Evolutionary conservation across 2,329 filamentous ascomycete species (phyloP), one percentile per base, ranked within the genome.

Genomic region (Cryphonectria naterciae): DNA sequence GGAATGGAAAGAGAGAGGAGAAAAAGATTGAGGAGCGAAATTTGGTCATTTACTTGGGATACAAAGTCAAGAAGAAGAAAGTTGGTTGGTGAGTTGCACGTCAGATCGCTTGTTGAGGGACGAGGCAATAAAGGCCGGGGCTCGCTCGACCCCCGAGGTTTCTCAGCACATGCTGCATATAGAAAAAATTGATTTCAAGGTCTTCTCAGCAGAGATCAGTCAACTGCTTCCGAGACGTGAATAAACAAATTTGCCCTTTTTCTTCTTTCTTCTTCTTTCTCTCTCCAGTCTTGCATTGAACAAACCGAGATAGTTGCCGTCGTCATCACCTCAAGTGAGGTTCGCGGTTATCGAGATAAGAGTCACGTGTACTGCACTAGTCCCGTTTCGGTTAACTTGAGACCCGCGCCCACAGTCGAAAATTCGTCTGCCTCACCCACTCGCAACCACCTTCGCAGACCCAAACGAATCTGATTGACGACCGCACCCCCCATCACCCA

Each of bases 351-450:
- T 68, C 67, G 41, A 56, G 71, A 72, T 67, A 70, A 68, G 70
- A 28, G 70, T 72, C 71, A 72, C 71, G 71, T 72, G 71, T 58
- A 35, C 0, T 0, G 39, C n/a, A 37, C 70, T 71, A 67, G 49
- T 61, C 63, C 28, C 4, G 0, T 17, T n/a, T 6, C 15, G 65
- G 69, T 13, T 62, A 54, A 46, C 25, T 32, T 22, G 25, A 25
- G 49, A n/a, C n/a, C 49, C 54, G 43, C 46, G 68, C 66, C 71
- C 71, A 72, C 71, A 72, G 68, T 72, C 70, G 68, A 72, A 72
- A 72, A 70, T 70, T 72, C 62, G 49, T 70, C 70, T 70, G 52
- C 61, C 46, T 62, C 56, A 35, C 54, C 68, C 28, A 56, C 28
- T 19, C 28, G 49, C 70, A 65, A 65, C 63, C 52, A 54, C 63